Evolutionary conservation across 2,329 filamentous ascomycete genomes (phyloP).

Genomic region (Metarhizium album): DNA sequence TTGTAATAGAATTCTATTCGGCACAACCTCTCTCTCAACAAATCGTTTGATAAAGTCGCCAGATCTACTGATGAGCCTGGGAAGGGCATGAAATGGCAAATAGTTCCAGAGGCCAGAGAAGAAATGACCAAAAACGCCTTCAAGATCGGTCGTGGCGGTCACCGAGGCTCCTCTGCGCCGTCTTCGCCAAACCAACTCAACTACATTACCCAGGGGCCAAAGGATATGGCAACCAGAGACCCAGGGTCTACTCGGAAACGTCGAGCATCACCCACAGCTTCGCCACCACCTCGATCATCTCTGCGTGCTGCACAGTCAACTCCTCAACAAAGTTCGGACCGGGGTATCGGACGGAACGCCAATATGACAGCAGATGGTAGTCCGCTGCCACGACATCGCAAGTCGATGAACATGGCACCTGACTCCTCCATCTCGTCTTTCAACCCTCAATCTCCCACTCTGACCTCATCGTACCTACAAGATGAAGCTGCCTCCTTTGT

Average conservation of each 20-base stretch:
- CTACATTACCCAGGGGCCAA: constrained; percentile 48
- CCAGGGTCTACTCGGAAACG: constrained; percentile 44
- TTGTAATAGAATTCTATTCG: constrained; percentile 73
- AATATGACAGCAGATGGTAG: constrained; percentile 45
- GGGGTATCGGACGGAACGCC: constrained; percentile 25
- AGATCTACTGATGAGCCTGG: constrained; percentile 89
- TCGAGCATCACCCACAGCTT: constrained; percentile 42
- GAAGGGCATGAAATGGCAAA: constrained; percentile 99
- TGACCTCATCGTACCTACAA: constrained; percentile 51
- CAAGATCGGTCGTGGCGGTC: constrained; percentile 50
- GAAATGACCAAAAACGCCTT: constrained; percentile 73
- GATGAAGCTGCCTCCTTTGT: constrained; percentile 53
- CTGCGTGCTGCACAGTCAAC: constrained; percentile 44
- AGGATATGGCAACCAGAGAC: constrained; percentile 42
- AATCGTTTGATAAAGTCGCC: constrained; percentile 87
- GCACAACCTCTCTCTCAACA: constrained; percentile 91
- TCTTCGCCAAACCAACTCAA: constrained; percentile 54
- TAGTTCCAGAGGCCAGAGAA: constrained; percentile 71
- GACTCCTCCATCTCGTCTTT: constrained; percentile 38
- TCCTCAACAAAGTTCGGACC: constrained; percentile 40
- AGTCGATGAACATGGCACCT: constrained; percentile 19
- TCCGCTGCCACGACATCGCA: constrained; percentile 48
- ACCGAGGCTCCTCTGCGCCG: constrained; percentile 58
- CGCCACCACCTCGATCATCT: constrained; percentile 42
- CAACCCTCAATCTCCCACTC: constrained; percentile 46